Evolutionary conservation across 257 asterid species (phyloP).

Genomic region (Mitragyna speciosa): DNA sequence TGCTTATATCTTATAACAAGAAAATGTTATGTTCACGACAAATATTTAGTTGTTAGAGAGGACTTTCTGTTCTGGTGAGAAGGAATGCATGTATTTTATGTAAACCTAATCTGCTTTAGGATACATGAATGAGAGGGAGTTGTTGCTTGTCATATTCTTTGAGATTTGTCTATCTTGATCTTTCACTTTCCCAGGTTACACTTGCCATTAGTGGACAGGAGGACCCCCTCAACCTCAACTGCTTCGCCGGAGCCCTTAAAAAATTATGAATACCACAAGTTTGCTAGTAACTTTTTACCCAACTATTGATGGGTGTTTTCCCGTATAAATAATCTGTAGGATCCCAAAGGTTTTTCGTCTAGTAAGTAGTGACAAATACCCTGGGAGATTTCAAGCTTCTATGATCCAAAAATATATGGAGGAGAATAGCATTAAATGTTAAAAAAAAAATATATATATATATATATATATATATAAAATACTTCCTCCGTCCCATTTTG

Average conservation of each 20-base stretch:
- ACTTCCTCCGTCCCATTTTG: too few species aligned
- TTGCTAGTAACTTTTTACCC: not conserved
- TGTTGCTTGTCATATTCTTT: not conserved
- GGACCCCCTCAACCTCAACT: not conserved
- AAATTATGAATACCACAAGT: not conserved
- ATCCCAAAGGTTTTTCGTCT: not conserved
- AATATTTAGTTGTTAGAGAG: too few species aligned
- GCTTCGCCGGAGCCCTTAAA: not conserved
- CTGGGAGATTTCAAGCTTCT: too few species aligned
- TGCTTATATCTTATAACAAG: too few species aligned
- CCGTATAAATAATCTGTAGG: not conserved
- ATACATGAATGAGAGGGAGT: not conserved
- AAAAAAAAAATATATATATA: too few species aligned
- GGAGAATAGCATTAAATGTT: too few species aligned
- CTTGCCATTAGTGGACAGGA: slow-evolving; percentile 1
- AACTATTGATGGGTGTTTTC: not conserved
- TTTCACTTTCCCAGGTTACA: not conserved
- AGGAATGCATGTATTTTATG: too few species aligned
- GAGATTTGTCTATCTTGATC: not conserved
- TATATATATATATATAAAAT: too few species aligned
- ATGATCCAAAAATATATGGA: too few species aligned
- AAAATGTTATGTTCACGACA: too few species aligned
- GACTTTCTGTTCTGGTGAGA: too few species aligned
- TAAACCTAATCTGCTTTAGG: too few species aligned
- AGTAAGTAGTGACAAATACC: not conserved